Evolutionary conservation across 1,139 yeast species (phyloP), one percentile per base, ranked within the genome.

Genomic region (Saccharomycopsis hybrid): DNA sequence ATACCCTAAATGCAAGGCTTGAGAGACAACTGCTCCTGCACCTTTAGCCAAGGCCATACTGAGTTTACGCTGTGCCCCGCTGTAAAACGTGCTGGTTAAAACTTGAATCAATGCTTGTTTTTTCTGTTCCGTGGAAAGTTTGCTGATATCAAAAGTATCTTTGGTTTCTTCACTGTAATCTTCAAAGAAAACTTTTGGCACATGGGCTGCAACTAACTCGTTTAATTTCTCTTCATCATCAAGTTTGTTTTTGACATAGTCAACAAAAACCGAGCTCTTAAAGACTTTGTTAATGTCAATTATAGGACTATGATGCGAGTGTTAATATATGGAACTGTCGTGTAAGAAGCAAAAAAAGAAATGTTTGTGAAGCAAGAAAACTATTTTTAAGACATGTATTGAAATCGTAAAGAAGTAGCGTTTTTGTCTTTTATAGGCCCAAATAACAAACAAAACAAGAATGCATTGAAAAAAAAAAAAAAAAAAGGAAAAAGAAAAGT

Each of bases 71-170:
- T 69, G 64, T 8, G 80, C 69, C 58, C 73, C 79, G 46, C 69
- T 70, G 61, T 76, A 80, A 57, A 78, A 80, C 1, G 79, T 77
- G 51, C 80, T 75, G 52, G 75, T 68, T 13, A 80, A 62, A 7
- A 78, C 73, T 18, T 70, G 69, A 48, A 72, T 52, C 36, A 82
- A 67, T 48, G 70, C 72, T 8, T 62, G 63, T 44, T 69, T 69
- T 11, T 72, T 67, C 18, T 18, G 18, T 18, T 18, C 18, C 18
- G 18, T 18, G 18, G 18, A 18, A 18, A 18, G 18, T 18, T 18
- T 18, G 18, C 18, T 18, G 18, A 18, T 18, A 33, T 74, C 71
- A 32, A 69, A 68, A 18, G 7, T 24, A 18, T 18, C 18, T 18
- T 18, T 18, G 18, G 18, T 18, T 18, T 18, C 18, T 18, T 18